Conservation (phyloP, 1,284 basidiomycete genomes). For the Ustilago loliicola region DNA sequence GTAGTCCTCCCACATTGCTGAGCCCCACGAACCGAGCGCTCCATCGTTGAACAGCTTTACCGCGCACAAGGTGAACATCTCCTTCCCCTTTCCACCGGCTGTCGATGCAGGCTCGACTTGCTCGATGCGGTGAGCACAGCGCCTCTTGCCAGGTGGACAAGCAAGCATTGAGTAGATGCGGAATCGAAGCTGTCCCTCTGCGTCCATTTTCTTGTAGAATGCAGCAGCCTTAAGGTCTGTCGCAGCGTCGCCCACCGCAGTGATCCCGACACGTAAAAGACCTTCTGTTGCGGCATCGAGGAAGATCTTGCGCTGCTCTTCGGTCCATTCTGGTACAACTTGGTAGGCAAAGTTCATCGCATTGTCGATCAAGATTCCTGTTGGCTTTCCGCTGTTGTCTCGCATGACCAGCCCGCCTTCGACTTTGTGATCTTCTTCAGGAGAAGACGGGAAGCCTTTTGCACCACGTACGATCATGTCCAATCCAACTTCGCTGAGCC, state of each 20-base stretch:
- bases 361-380: conserved; percentile 74
- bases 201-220: conserved; percentile 49
- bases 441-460: conserved; percentile 67
- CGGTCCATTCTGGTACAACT: conserved; percentile 57
- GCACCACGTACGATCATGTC: conserved; percentile 25
- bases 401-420: conserved; percentile 83
- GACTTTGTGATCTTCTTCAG: conserved; percentile 71
- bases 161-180: conserved; percentile 58
- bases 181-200: conserved; percentile 36
- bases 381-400: conserved; percentile 77
- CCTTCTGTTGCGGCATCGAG: conserved; percentile 78
- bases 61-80: conserved; percentile 52
- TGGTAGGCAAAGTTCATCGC: conserved; percentile 64
- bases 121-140: conserved; percentile 34
- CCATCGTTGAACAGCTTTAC: conserved; percentile 88
- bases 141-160: conserved; percentile 40
- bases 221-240: conserved; percentile 39
- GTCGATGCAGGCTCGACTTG: conserved; percentile 10
- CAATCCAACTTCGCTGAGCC: conserved; percentile 81
- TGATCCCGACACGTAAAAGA: conserved; percentile 79
- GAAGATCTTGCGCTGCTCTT: conserved; percentile 75
- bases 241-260: conserved; percentile 59
- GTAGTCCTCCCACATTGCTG: conserved; percentile 87
- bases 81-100: neutral
- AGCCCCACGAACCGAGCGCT: conserved; percentile 90